Evolutionary conservation across 2,329 filamentous ascomycete genomes (phyloP).

Genomic region (Herpotrichia juniperi): DNA sequence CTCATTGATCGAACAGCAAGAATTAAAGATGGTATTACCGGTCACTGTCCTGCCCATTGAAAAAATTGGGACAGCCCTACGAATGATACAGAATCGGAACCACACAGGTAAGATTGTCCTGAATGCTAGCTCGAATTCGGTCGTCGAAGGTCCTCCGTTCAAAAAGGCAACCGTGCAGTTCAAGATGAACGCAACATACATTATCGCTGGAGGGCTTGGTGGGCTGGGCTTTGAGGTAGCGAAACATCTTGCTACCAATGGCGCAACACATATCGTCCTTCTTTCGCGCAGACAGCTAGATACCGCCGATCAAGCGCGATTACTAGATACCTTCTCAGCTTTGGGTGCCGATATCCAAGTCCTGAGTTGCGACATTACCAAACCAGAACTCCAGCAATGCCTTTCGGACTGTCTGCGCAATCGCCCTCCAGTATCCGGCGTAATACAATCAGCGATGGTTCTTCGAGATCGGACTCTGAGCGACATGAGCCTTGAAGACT

Average conservation of each 20-base stretch:
- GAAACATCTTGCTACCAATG: slow-evolving; percentile 1
- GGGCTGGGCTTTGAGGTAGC: slow-evolving; percentile 4
- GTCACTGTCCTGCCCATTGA: not conserved
- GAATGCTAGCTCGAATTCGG: not conserved
- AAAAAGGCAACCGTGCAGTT: not conserved
- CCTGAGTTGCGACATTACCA: not conserved
- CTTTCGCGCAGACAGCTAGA: slow-evolving; percentile 2
- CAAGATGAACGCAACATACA: slow-evolving; percentile 3
- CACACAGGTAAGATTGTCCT: not conserved
- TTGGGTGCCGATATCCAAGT: not conserved
- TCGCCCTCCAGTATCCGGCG: slow-evolving; percentile 6
- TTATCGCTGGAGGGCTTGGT: slow-evolving; percentile 10
- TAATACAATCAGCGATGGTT: slow-evolving; percentile 8
- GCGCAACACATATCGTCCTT: slow-evolving; percentile 10
- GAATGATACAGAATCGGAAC: not conserved
- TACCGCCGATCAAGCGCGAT: not conserved
- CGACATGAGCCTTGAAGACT: not conserved
- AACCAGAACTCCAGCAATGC: not conserved
- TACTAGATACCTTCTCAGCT: not conserved
- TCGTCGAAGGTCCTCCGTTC: not conserved
- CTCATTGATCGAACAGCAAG: not conserved
- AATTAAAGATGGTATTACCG: not conserved
- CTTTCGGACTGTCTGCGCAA: not conserved
- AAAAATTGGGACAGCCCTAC: not conserved
- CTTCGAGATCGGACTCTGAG: not conserved